phyloP scores from a whole-genome alignment of 169 alveolate species.

The Plasmodium berghei region DNA sequence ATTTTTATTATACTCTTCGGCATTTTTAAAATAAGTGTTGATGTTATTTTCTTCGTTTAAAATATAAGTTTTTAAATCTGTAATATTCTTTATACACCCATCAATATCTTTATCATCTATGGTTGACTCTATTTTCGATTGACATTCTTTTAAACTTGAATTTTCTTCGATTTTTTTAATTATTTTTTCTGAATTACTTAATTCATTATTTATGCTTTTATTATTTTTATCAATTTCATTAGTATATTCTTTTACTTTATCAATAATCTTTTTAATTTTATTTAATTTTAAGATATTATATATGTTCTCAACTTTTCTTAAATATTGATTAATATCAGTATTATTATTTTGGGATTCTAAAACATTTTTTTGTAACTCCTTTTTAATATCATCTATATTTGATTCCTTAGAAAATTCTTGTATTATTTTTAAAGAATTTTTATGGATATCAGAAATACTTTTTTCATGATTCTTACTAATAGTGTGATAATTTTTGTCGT shows the following conservation, averaged over 20 bases:
- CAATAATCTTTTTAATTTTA: not conserved
- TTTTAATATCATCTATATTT: not conserved
- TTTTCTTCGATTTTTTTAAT: too few species aligned
- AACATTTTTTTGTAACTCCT: not conserved
- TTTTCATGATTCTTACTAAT: not conserved
- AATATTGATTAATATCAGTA: not conserved
- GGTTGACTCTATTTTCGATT: too few species aligned
- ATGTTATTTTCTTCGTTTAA: too few species aligned
- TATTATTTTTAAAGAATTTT: too few species aligned
- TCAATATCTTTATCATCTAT: too few species aligned
- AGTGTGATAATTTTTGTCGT: not conserved
- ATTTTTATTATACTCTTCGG: conserved; percentile 17
- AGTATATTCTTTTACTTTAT: not conserved
- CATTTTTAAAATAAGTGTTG: too few species aligned
- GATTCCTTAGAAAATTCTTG: too few species aligned
- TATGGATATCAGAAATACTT: too few species aligned
- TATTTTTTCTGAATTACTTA: too few species aligned
- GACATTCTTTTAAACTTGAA: too few species aligned
- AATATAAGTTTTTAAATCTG: too few species aligned
- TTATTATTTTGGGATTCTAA: not conserved
- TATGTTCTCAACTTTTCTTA: not conserved
- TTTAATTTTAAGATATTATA: not conserved
- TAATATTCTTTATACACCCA: too few species aligned
- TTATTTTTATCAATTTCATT: not conserved
- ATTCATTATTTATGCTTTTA: not conserved